Percentiles rank a stretch among this genome's conserved stretches.
phyloP scores from a whole-genome alignment of 768 basidiomycete species.

The Megacollybia marginata region DNA sequence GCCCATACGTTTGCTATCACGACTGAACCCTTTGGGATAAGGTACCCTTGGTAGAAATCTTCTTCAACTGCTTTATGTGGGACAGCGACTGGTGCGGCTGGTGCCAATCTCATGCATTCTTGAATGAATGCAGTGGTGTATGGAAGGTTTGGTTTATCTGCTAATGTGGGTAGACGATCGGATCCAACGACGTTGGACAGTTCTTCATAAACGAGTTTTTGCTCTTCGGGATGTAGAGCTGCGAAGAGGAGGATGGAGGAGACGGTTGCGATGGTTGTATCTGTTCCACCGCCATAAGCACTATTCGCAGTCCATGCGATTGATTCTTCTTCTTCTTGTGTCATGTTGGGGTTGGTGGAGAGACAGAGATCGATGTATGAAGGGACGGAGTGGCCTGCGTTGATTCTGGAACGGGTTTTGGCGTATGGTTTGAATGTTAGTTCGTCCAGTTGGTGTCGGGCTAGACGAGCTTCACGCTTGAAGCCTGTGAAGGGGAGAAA shows the following conservation, averaged over 20 bases:
- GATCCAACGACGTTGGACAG: slow-evolving; percentile 12
- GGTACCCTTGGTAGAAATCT: slow-evolving; percentile 20
- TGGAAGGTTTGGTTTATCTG: slow-evolving; percentile 7
- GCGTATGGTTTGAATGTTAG: not conserved
- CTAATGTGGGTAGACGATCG: slow-evolving; percentile 12
- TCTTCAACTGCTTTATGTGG: slow-evolving; percentile 18
- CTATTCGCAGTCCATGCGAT: not conserved
- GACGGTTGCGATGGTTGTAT: slow-evolving; percentile 5
- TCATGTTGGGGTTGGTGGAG: not conserved
- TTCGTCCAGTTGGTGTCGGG: not conserved
- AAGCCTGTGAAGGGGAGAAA: not conserved
- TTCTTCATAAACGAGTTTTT: slow-evolving; percentile 14
- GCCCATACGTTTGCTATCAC: slow-evolving; percentile 31
- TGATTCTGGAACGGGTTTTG: not conserved
- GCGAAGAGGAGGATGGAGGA: slow-evolving; percentile 13
- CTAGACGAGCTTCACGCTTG: not conserved
- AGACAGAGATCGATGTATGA: not conserved
- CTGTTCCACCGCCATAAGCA: not conserved
- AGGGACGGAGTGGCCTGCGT: not conserved
- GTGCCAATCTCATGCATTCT: slow-evolving; percentile 8
- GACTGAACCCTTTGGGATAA: slow-evolving; percentile 27
- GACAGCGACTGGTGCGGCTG: slow-evolving; percentile 8
- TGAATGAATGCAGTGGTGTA: slow-evolving; percentile 11
- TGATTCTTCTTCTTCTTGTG: not conserved
- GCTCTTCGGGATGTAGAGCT: slow-evolving; percentile 12